Conservation (phyloP, 768 basidiomycete species). For the Lactarius tabidus region DNA sequence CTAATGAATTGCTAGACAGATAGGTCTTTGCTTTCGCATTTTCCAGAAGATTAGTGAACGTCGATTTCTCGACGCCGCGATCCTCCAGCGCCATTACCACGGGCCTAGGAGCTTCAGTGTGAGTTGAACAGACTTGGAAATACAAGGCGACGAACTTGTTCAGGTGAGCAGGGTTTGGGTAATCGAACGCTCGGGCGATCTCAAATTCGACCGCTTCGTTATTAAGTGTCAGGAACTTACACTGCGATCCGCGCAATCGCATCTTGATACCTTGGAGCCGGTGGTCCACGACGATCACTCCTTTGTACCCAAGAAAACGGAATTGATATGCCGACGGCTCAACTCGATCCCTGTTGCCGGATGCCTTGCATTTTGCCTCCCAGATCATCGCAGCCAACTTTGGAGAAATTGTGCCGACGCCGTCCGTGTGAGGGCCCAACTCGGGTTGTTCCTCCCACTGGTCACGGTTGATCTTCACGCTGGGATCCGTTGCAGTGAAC, state of each 20-base stretch:
- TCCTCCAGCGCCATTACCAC: constrained; percentile 79
- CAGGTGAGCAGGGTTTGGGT: constrained; percentile 60
- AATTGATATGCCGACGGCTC: constrained; percentile 58
- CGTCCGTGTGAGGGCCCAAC: constrained; percentile 66
- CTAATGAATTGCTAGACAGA: constrained; percentile 56
- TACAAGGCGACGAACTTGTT: constrained; percentile 50
- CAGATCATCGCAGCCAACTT: constrained; percentile 58
- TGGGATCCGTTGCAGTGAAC: constrained; percentile 77
- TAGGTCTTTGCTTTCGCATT: constrained; percentile 51
- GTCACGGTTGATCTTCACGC: constrained; percentile 48
- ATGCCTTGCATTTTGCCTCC: constrained; percentile 45
- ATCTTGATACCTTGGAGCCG: constrained; percentile 56
- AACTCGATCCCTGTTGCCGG: background rate
- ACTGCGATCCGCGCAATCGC: constrained; percentile 70
- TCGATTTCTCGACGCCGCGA: constrained; percentile 54
- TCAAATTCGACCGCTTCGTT: constrained; percentile 56
- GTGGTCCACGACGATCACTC: constrained; percentile 67
- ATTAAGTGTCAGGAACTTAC: constrained; percentile 58
- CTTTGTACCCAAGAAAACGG: constrained; percentile 77
- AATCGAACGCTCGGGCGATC: constrained; percentile 60
- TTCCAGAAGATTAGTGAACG: constrained; percentile 61
- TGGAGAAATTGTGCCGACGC: constrained; percentile 75
- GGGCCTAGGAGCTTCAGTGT: constrained; percentile 42
- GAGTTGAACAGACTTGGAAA: background rate
- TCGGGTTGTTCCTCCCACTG: constrained; percentile 68